Base-by-base conservation (phyloP, 2,329 filamentous ascomycete species). In the Trematosphaeria pertusa region DNA sequence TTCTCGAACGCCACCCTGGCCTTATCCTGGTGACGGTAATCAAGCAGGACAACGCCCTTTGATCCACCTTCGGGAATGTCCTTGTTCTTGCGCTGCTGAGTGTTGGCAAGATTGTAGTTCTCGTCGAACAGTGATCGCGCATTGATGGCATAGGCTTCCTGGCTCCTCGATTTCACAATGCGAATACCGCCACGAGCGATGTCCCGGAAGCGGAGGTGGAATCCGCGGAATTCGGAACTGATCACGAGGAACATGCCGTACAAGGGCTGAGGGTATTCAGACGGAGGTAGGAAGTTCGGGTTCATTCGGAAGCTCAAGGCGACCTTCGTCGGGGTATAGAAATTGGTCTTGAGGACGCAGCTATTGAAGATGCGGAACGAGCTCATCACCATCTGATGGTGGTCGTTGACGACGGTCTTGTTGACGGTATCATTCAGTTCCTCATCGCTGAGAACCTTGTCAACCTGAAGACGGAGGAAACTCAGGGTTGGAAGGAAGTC, bases 171-270 rank as follows among this genome's bases (percentile, higher is more conserved):
- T 81, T 97, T 97, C 75, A 99, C 94, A 55, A 99, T 99, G 58
- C 94, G 91, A 63, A 99, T 99, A 73, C 94, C 94, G 58, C 94
- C 94, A 69, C 94, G 90, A 40, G 94, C 88, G 66, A 99, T 96
- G 65, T 99, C 94, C 64, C 93, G 87, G 85, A 99, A 99, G 33
- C 94, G 90, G 12, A 99, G 83, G 73, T 99, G 94, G 81, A 99
- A 99, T 26, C 94, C 94, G 56, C 94, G 87, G 66, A 95, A 96
- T 75, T 99, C 94, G 9, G 94, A 93, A 64, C 91, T 91, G 73
- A 99, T 97, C 57, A 99, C 89, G 40, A 99, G 81, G 81, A 99
- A 99, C 94, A 99, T 99, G 56, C 94, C 94, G 64, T 94, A 99
- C 7, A 99, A 81, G 5, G 87, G 90, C 72, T 93, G 90, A 34